phyloP scores from a whole-genome alignment of 176 grass and related monocot species.

The Musa itinerans region DNA sequence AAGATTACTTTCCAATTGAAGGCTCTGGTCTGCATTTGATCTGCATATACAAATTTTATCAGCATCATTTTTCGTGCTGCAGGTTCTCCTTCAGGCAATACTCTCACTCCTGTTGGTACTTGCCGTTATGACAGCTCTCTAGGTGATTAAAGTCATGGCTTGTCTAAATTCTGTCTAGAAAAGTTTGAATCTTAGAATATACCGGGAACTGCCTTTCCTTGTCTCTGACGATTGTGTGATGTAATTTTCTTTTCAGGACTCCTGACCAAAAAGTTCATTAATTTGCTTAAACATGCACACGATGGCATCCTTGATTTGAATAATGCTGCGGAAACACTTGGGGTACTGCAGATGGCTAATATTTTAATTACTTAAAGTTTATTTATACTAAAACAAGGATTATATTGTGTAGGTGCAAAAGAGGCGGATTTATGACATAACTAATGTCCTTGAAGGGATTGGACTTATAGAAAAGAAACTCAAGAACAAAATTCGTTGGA shows the following conservation, averaged over 20 bases:
- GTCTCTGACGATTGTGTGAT: conserved; percentile 4
- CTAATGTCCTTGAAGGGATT: conserved; percentile 95
- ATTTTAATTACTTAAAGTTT: background rate
- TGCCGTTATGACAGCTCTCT: conserved; percentile 81
- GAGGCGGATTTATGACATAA: conserved; percentile 93
- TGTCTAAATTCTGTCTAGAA: conserved; percentile 1
- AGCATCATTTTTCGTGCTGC: conserved; percentile 19
- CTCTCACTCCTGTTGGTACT: conserved; percentile 41
- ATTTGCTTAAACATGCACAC: conserved; percentile 66
- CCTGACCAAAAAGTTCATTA: conserved; percentile 74
- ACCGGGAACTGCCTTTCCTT: background rate
- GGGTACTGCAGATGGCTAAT: conserved; percentile 27
- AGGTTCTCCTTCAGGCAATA: conserved; percentile 56
- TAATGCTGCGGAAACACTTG: conserved; percentile 66
- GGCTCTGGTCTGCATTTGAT: background rate
- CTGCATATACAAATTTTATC: background rate
- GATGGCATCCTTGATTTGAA: conserved; percentile 86
- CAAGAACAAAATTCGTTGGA: conserved; percentile 85
- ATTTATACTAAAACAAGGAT: conserved; percentile 6
- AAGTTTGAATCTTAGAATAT: conserved; percentile 8
- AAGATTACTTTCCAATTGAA: background rate
- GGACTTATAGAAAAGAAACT: conserved; percentile 92
- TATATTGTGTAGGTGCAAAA: conserved; percentile 62
- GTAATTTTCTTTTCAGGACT: conserved; percentile 33
- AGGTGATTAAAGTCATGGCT: conserved; percentile 32